A percentile compares a stretch with the other conserved stretches of the same genome.
These are phyloP conservation scores for Kregervanrija delftensis DNA, from an alignment of 805 yeast species.

Conservation along the genomic window DNA sequence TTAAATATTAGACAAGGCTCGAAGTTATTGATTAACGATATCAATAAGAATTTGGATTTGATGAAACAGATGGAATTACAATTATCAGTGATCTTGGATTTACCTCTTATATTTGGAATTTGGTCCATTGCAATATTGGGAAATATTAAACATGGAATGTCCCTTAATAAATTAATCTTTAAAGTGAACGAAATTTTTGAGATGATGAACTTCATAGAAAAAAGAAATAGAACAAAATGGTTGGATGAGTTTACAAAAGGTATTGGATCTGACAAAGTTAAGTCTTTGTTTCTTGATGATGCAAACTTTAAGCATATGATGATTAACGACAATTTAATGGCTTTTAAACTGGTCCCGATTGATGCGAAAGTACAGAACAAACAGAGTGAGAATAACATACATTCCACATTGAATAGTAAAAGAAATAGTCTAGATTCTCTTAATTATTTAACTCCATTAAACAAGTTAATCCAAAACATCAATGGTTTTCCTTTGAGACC, in stretches of 20 bases:
- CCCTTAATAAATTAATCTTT: conserved; percentile 30
- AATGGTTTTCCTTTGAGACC: conserved; percentile 17
- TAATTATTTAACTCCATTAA: conserved; percentile 23
- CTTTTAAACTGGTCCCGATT: conserved; percentile 12
- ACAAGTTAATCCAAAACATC: conserved; percentile 26
- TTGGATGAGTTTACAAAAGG: conserved; percentile 44
- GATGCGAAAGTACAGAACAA: background rate
- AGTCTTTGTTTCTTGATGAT: conserved; percentile 22
- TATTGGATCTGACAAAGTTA: conserved; percentile 20
- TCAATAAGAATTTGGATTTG: conserved; percentile 23
- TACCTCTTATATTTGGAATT: conserved; percentile 70
- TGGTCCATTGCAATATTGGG: conserved; percentile 55
- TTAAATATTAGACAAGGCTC: conserved; percentile 29
- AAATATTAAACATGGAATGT: conserved; percentile 46
- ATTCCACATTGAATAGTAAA: background rate
- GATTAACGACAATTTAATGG: conserved; percentile 17
- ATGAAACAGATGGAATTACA: conserved; percentile 28
- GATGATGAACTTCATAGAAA: conserved; percentile 49
- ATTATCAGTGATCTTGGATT: conserved; percentile 42
- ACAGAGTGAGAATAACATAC: background rate
- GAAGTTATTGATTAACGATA: conserved; percentile 24
- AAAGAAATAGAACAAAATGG: conserved; percentile 54
- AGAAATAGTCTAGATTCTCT: conserved; percentile 9
- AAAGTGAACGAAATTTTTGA: conserved; percentile 54
- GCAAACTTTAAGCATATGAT: conserved; percentile 16